Evolutionary conservation across 331 rosid species (phyloP), one percentile per base, ranked within the genome.

Genomic region (Pyracantha coccinea): DNA sequence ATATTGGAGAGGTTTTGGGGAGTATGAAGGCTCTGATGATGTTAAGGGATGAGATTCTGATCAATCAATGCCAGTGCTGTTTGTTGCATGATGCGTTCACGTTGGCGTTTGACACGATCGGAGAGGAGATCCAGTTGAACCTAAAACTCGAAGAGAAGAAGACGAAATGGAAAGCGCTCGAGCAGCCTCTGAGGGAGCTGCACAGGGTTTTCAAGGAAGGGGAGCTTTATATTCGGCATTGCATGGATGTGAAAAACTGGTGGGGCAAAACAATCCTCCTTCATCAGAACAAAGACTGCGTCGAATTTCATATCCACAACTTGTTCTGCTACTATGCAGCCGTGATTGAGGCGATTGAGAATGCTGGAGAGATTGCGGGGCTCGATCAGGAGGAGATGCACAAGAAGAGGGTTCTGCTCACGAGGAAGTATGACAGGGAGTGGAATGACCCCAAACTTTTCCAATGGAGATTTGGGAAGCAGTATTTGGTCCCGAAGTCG

Each of bases 1-100:
- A 81, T n/a, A 85, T 95, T 6, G 99, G 99, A 31, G 99, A 95
- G 92, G 92, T 89, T 57, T 72, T 92, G 47, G 99, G 99, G 44
- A 90, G 99, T 67, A 24, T 95, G 72, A 95, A 89, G 80, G 98
- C 98, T 50, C 83, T 95, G 0, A 90, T 92, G 97, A 91, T 90
- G 38, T 64, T 95, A 47, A 88, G 87, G 16, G 98, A 95, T 0
- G 97, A 91, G 33, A 90, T 86, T 74, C 93, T 83, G 86, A 85
- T 95, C 75, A 90, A 92, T 63, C 90, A 77, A 32, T 81, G 86
- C 1, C 98, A 92, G 66, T 95, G 98, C 61, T 57, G 77, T 74
- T 83, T 95, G 78, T 84, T 95, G 52, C 78, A 81, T 23, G 90
- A 90, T 20, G 79, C 87, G 0, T 89, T 92, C 77, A 83, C 76